A percentile compares a stretch with the other conserved stretches of the same genome.
Evolutionary conservation across 2,329 filamentous ascomycete species (phyloP).

Genomic region (Penicillium sclerotiorum): DNA sequence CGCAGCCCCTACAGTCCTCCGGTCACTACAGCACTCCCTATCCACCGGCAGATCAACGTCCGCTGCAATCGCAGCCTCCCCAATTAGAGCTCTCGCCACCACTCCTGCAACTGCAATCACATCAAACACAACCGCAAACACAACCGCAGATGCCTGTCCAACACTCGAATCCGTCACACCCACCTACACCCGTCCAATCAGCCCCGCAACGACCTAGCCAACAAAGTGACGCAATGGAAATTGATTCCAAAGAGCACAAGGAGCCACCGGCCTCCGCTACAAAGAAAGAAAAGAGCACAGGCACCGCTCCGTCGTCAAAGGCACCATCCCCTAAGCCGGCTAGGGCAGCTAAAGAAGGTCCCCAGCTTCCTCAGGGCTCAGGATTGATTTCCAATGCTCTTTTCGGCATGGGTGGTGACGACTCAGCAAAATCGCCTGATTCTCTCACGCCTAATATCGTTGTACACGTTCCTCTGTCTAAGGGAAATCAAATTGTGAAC

Average conservation of each 20-base stretch:
- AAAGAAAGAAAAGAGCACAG: conserved; percentile 46
- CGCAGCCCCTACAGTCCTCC: conserved; percentile 18
- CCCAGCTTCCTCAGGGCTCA: conserved; percentile 62
- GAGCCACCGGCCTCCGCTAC: conserved; percentile 33
- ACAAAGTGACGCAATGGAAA: conserved; percentile 33
- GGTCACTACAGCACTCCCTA: conserved; percentile 21
- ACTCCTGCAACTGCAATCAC: conserved; percentile 20
- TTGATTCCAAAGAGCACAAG: conserved; percentile 35
- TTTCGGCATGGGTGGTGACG: conserved; percentile 54
- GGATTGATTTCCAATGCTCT: conserved; percentile 65
- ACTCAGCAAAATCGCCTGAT: conserved; percentile 47
- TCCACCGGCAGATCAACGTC: conserved; percentile 28
- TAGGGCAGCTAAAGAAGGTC: conserved; percentile 56
- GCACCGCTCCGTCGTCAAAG: conserved; percentile 55
- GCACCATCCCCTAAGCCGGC: conserved; percentile 58
- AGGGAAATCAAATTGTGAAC: conserved; percentile 89
- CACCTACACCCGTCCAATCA: conserved; percentile 16
- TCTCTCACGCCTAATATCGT: conserved; percentile 72
- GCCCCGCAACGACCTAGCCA: conserved; percentile 17
- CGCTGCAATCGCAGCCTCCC: conserved; percentile 26
- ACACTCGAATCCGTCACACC: conserved; percentile 13
- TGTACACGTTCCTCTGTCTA: conserved; percentile 76
- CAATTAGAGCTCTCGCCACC: conserved; percentile 23
- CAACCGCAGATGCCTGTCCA: conserved; percentile 10
- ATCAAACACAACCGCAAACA: conserved; percentile 18